Conservation (phyloP, 164 flowering plant genomes). For the Stephania japonica region DNA sequence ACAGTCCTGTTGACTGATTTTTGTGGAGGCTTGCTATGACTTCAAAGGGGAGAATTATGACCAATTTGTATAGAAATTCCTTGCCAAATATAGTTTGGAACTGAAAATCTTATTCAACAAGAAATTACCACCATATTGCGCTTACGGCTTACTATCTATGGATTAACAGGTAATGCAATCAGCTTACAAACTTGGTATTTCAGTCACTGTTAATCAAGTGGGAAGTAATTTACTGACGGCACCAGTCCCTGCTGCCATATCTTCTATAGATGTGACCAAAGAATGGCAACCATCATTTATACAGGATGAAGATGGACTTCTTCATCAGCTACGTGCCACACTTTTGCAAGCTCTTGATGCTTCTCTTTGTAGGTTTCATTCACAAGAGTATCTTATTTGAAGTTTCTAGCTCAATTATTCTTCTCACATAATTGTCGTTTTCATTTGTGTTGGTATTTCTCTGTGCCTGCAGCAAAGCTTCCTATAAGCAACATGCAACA, state of each 20-base stretch:
- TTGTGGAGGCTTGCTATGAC: background rate
- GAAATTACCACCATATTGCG: background rate
- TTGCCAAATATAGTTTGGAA: background rate
- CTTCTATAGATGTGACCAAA: conserved; percentile 54
- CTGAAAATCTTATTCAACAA: background rate
- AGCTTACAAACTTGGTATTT: conserved; percentile 71
- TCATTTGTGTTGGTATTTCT: conserved; percentile 7
- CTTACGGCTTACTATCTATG: background rate
- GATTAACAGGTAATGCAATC: conserved; percentile 71
- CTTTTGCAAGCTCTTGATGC: conserved; percentile 77
- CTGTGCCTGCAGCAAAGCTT: conserved; percentile 49
- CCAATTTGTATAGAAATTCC: background rate
- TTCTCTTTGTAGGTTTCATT: conserved; percentile 39
- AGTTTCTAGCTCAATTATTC: background rate
- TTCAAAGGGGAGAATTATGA: background rate
- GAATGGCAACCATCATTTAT: conserved; percentile 77
- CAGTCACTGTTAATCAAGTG: conserved; percentile 63
- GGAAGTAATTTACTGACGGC: conserved; percentile 46
- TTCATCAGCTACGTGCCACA: conserved; percentile 72
- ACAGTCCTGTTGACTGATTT: background rate
- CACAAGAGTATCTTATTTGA: background rate
- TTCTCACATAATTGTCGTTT: background rate
- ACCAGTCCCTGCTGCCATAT: conserved; percentile 36
- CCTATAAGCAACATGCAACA: conserved; percentile 45
- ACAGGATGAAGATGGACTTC: conserved; percentile 81